Evolutionary conservation across 2,329 filamentous ascomycete species (phyloP), one percentile per base, ranked within the genome.

Genomic region (Paracoccidioides lutzii): DNA sequence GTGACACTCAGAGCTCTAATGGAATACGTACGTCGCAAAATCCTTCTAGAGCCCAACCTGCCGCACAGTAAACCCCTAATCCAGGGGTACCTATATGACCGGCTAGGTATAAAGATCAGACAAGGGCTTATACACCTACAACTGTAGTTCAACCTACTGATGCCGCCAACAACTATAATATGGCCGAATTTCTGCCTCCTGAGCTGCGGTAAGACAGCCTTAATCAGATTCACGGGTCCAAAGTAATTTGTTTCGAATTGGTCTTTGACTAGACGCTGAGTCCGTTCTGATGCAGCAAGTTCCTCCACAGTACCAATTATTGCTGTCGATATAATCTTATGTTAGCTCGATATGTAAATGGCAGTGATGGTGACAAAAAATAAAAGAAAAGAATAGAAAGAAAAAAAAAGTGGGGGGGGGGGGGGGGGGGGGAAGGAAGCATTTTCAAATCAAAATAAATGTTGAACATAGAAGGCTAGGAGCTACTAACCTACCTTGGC

Each of bases 211-310:
- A 98, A 77, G 1, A 84, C 79, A 12, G 90, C 87, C 69, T 93
- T 94, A 75, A 97, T 94, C 67, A 95, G 88, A 72, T 97, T 97
- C 69, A 97, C 85, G 57, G 94, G 90, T 0, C 88, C 89, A 70
- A 97, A 97, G 76, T 94, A 97, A 64, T 95, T 89, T 60, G 83
- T 84, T 70, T 97, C 91, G 68, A 97, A 96, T 69, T 96, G 91
- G 65, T 95, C 88, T 59, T 87, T 82, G 40, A 94, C 85, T 15
- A 96, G 79, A 57, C 85, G 89, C 62, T 85, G 80, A 1, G 88
- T 90, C 45, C 83, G 80, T 4, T 79, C 78, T 30, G 79, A 84
- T 35, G 87, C 85, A 0, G 85, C 84, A 32, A 96, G 76, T 70
- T 98, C 93, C 71, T 97, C 93, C 6, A 97, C 86, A 0, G 89